Conservation (phyloP, 23 red algal species). For the Agarophyton chilense region DNA sequence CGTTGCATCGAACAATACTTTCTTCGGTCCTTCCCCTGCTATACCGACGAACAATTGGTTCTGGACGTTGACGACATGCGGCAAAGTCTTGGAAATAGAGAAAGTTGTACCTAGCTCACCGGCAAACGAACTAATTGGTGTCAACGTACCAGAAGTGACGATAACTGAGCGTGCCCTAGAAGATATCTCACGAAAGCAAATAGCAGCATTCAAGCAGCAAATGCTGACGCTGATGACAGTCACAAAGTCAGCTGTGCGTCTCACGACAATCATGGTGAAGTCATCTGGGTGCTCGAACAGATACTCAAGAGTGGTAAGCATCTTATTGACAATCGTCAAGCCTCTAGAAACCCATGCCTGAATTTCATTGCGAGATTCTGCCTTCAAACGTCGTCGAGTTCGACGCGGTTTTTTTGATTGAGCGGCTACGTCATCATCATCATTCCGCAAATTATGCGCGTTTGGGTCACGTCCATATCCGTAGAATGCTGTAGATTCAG, state of each 20-base stretch:
- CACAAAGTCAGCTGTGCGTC: conserved; percentile 40
- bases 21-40: conserved; percentile 29
- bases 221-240: conserved; percentile 53
- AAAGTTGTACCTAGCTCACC: conserved; percentile 78
- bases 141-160: conserved; percentile 85
- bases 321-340: conserved; percentile 3
- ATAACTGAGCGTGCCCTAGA: conserved; percentile 76
- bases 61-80: conserved; percentile 76
- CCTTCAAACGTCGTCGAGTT: background rate
- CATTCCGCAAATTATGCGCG: background rate
- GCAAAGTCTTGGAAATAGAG: conserved; percentile 43
- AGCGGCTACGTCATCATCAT: background rate
- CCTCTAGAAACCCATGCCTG: conserved; percentile 30
- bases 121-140: conserved; percentile 80
- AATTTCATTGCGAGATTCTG: conserved; percentile 3
- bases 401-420: background rate
- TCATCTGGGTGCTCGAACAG: conserved; percentile 41
- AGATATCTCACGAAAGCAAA: conserved; percentile 72
- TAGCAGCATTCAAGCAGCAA: conserved; percentile 84
- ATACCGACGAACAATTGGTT: conserved; percentile 73
- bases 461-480: conserved; percentile 37
- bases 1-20: conserved; percentile 33
- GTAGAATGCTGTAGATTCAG: background rate
- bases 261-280: conserved; percentile 46
- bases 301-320: conserved; percentile 44